These are phyloP conservation scores for Millerago galiae DNA, from an alignment of 805 yeast genomes.

Conservation along the genomic window DNA sequence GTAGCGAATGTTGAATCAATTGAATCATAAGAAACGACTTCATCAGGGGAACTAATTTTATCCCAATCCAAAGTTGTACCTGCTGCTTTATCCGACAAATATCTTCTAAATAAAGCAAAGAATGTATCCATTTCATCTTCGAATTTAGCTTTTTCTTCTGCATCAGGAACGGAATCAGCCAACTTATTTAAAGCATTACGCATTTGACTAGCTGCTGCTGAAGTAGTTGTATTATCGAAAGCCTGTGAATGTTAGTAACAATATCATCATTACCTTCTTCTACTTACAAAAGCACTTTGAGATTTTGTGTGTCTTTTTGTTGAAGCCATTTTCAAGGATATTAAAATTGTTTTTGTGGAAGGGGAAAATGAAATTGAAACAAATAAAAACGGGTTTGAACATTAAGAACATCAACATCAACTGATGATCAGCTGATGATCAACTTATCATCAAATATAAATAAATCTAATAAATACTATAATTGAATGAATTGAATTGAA, in stretches of 20 bases:
- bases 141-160: constrained; percentile 46
- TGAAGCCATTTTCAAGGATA: constrained; percentile 14
- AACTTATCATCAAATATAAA: too few species aligned
- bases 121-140: constrained; percentile 93
- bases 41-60: constrained; percentile 89
- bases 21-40: constrained; percentile 73
- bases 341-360: neutral
- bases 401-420: too few species aligned
- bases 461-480: too few species aligned
- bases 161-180: constrained; percentile 69
- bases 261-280: too few species aligned
- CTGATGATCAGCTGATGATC: too few species aligned
- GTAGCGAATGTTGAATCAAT: constrained; percentile 36
- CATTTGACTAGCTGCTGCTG: constrained; percentile 96
- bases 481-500: too few species aligned
- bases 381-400: too few species aligned
- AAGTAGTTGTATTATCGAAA: constrained; percentile 90
- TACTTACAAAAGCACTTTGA: constrained; percentile 27
- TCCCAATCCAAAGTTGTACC: constrained; percentile 91
- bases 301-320: constrained; percentile 35
- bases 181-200: constrained; percentile 88
- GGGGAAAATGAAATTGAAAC: too few species aligned
- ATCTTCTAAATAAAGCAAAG: constrained; percentile 89
- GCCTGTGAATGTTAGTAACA: constrained; percentile 38
- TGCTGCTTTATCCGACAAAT: constrained; percentile 80